Evolutionary conservation across 2,329 filamentous ascomycete species (phyloP), one percentile per base, ranked within the genome.

Genomic region (Graphium sp.): DNA sequence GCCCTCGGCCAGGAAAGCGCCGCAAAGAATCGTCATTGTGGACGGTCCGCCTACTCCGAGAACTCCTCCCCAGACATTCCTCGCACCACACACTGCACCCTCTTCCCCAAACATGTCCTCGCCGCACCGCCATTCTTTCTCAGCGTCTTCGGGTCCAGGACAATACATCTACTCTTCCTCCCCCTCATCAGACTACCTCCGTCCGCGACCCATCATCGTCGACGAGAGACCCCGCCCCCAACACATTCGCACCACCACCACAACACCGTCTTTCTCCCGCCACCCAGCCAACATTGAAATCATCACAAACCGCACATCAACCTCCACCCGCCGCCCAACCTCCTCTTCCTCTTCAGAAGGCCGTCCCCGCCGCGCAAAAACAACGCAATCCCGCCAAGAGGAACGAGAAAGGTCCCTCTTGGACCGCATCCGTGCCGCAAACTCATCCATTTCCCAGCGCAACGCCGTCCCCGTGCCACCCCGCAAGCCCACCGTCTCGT

Each of bases 31-130:
- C 30, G 38, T 58, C 31, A 48, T 65, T 32, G 49, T 58, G 29
- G 53, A 62, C 34, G 48, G 48, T 36, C 56, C 57, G 4, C 52
- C 58, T 9, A 55, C 53, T 7, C 53, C 59, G 20, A 50, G 54
- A 32, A 59, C 58, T 17, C 56, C 61, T 16, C 57, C 61, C n/a
- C 56, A 52, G 35, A 40, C 44, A 19, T 56, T 49, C 39, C 37
- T 35, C 30, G 44, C 47, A 12, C 49, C 57, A 5, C 50, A 50
- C 38, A 59, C 55, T 21, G 47, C 48, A 13, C 54, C 56, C 9
- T 36, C 54, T 4, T 59, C 55, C 26, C 52, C 55, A 26, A 41
- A 40, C 14, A n/a, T n/a, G n/a, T n/a, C n/a, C n/a, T n/a, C n/a
- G n/a, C n/a, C n/a, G n/a, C 9, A 19, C 22, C 22, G 18, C 37